Percentiles rank a stretch among this genome's conserved stretches.
Evolutionary conservation across 257 asterid genomes (phyloP).

Genomic region (Solanum bulbocastanum): DNA sequence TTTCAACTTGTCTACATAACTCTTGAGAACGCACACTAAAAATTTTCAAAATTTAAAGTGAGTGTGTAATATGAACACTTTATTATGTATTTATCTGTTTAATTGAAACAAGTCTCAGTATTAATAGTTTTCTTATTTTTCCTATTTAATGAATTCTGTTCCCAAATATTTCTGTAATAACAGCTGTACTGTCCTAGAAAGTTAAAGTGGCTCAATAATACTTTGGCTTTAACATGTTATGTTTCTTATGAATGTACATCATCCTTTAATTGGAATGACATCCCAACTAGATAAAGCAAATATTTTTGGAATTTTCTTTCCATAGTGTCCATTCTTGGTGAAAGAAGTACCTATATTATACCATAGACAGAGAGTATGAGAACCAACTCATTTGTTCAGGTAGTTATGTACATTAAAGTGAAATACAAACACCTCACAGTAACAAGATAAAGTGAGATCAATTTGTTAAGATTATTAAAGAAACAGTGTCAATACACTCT

Average conservation of each 20-base stretch:
- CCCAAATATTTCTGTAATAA: not conserved
- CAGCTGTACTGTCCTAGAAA: not conserved
- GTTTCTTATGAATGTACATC: not conserved
- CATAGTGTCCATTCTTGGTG: not conserved
- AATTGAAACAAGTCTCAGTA: not conserved
- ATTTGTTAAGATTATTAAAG: not conserved
- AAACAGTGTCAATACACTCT: not conserved
- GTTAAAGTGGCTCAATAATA: not conserved
- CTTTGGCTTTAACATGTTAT: not conserved
- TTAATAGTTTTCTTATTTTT: not conserved
- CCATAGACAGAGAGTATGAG: not conserved
- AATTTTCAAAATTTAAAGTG: not conserved
- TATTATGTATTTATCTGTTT: not conserved
- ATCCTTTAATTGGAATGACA: not conserved
- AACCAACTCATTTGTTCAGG: not conserved
- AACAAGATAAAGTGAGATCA: not conserved
- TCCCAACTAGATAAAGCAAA: not conserved
- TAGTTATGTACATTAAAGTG: not conserved
- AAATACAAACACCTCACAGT: not conserved
- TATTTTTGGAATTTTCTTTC: not conserved
- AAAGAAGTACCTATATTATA: not conserved
- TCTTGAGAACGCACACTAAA: not conserved
- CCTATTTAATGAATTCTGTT: not conserved
- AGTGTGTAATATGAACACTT: not conserved
- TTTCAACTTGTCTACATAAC: too few species aligned